phyloP scores from a whole-genome alignment of 257 asterid species.

The Plectranthus barbatus region DNA sequence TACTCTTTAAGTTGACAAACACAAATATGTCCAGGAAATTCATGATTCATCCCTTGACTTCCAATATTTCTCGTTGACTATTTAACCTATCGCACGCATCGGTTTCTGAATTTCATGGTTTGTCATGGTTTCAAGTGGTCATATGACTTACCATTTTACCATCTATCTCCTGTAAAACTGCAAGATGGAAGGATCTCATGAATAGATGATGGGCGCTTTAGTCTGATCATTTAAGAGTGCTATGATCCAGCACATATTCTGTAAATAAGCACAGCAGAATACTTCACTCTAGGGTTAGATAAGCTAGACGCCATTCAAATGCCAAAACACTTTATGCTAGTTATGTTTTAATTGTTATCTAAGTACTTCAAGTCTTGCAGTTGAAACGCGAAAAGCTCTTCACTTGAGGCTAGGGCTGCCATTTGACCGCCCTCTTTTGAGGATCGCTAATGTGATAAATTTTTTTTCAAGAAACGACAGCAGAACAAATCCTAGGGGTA shows the following conservation, averaged over 20 bases:
- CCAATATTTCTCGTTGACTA: slow-evolving; percentile 1
- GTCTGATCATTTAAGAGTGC: no score
- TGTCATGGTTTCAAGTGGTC: no score
- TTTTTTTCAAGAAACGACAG: slow-evolving; percentile 39
- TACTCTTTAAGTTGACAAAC: slow-evolving; percentile 18
- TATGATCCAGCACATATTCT: no score
- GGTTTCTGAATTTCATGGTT: background rate
- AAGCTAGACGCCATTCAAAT: no score
- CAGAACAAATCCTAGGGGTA: slow-evolving; percentile 50
- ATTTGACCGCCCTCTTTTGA: slow-evolving; percentile 92
- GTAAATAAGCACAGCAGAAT: no score
- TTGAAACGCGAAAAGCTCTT: slow-evolving; percentile 72
- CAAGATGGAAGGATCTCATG: no score
- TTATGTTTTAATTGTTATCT: no score
- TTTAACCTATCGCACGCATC: background rate
- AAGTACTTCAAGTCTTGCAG: slow-evolving; percentile 36
- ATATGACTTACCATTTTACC: no score
- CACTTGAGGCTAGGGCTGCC: slow-evolving; percentile 92
- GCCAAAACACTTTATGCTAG: no score
- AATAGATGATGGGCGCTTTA: no score
- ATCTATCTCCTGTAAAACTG: no score
- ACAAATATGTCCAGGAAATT: background rate
- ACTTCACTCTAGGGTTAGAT: no score
- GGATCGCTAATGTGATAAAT: slow-evolving; percentile 71
- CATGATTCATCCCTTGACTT: background rate